Percentiles rank a stretch among this genome's conserved stretches.
phyloP scores from a whole-genome alignment of 306 rosid species.

The Vigna reflexopilosa region DNA sequence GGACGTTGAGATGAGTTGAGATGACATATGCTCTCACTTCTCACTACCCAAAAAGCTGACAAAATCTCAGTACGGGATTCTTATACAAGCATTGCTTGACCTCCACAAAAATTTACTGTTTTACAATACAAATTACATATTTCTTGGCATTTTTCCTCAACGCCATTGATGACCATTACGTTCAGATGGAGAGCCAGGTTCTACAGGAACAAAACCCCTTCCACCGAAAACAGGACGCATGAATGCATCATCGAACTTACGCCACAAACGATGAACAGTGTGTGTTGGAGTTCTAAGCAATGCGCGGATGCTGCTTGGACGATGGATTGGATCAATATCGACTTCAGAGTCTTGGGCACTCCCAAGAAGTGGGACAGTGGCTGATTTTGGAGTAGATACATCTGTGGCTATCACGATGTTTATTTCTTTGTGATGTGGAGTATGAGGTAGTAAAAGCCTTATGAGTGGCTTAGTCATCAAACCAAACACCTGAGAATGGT shows the following conservation, averaged over 20 bases:
- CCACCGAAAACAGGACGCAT: slow-evolving; percentile 99
- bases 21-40: slow-evolving; percentile 24
- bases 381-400: slow-evolving; percentile 72
- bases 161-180: slow-evolving; percentile 60
- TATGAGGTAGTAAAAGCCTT: slow-evolving; percentile 68
- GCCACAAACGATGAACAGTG: slow-evolving; percentile 95
- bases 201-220: slow-evolving; percentile 95
- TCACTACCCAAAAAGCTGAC: slow-evolving; percentile 29
- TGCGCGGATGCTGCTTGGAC: slow-evolving; percentile 88
- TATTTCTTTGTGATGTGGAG: slow-evolving; percentile 45
- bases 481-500: slow-evolving; percentile 81
- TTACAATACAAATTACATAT: slow-evolving; percentile 46
- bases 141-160: slow-evolving; percentile 50
- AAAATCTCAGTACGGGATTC: slow-evolving; percentile 42
- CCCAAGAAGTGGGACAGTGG: slow-evolving; percentile 73
- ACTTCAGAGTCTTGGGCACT: slow-evolving; percentile 74
- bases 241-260: slow-evolving; percentile 84
- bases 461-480: slow-evolving; percentile 95
- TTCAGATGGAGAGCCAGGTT: slow-evolving; percentile 90
- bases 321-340: slow-evolving; percentile 61
- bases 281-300: slow-evolving; percentile 82
- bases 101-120: slow-evolving; percentile 43
- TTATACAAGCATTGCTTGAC: slow-evolving; percentile 34
- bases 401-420: slow-evolving; percentile 63
- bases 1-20: slow-evolving; percentile 6